Base-by-base conservation (phyloP, 2,329 filamentous ascomycete species). In the Herpotrichia juniperi region DNA sequence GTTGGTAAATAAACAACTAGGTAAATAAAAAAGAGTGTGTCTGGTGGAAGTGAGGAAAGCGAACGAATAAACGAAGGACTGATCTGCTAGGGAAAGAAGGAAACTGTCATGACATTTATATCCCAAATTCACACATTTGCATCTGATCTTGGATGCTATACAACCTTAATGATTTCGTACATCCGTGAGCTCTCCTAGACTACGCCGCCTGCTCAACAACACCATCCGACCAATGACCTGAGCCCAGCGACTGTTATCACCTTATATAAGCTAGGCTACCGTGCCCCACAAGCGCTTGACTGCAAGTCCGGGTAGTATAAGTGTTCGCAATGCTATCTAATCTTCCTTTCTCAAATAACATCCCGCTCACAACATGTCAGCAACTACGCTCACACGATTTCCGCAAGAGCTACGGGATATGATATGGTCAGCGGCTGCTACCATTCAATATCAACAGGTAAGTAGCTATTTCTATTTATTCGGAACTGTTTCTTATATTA, bases 381-480 rank as follows among this genome's bases (percentile, higher is more conserved):
- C 51, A 16, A 46, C 43, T 4, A 55, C 53, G 2, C 50, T 53
- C 14, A 16, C 46, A 28, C 31, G 45, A 31, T 42, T 52, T 19
- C 42, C 46, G 24, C 19, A 26, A 46, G 53, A 56, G 31, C 31
- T 56, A 30, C 42, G 42, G 25, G 42, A 52, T 25, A 42, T 51
- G 37, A 53, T 56, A 42, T 56, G 54, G 54, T 40, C 31, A 22
- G 39, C 26, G 35, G 54, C 50, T 43, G 44, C 47, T 48, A 16
- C 39, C 24, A n/a, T 46, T 48, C 54, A 53, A 46, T 48, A 21
- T 31, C 46, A 56, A 47, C 14, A 40, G 46, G 51, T 32, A 32
- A 49, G 46, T 34, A 42, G 4, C 34, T 16, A 42, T 32, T 26
- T 42, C 28, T 26, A n/a, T 5, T 34, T 34, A n/a, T n/a, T 34